Conservation (phyloP, 257 asterid species). For the Verbascum thapsus region DNA sequence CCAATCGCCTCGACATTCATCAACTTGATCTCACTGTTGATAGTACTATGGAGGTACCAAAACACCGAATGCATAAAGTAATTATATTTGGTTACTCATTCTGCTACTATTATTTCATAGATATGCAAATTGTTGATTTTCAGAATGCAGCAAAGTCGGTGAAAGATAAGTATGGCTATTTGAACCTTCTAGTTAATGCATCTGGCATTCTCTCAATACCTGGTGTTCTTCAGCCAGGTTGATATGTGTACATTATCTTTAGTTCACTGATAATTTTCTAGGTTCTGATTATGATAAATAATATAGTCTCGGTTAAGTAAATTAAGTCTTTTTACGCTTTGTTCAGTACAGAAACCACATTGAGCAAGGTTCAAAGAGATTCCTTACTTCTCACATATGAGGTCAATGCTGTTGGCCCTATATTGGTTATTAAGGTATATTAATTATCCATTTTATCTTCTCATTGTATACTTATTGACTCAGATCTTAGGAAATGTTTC, state of each 20-base stretch:
- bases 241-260: conserved; percentile 22
- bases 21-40: conserved; percentile 75
- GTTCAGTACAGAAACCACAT: conserved; percentile 87
- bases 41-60: conserved; percentile 76
- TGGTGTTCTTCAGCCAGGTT: conserved; percentile 80
- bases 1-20: conserved; percentile 74
- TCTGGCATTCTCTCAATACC: conserved; percentile 88
- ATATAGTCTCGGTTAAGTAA: conserved; percentile 20
- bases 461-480: background rate
- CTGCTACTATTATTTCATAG: too few species aligned
- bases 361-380: conserved; percentile 76
- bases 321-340: conserved; percentile 27
- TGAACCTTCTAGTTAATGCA: conserved; percentile 85
- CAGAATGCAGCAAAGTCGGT: conserved; percentile 77
- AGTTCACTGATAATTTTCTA: conserved; percentile 6
- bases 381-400: conserved; percentile 85
- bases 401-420: conserved; percentile 88
- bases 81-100: too few species aligned
- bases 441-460: background rate
- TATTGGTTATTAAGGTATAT: conserved; percentile 69
- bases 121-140: conserved; percentile 13
- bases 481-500: background rate
- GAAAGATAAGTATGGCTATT: conserved; percentile 67
- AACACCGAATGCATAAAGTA: background rate
- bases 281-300: conserved; percentile 13